A percentile compares a stretch with the other conserved stretches of the same genome.
phyloP scores from a whole-genome alignment of 176 grass and related monocot genomes.

The Ampelocalamus luodianensis region DNA sequence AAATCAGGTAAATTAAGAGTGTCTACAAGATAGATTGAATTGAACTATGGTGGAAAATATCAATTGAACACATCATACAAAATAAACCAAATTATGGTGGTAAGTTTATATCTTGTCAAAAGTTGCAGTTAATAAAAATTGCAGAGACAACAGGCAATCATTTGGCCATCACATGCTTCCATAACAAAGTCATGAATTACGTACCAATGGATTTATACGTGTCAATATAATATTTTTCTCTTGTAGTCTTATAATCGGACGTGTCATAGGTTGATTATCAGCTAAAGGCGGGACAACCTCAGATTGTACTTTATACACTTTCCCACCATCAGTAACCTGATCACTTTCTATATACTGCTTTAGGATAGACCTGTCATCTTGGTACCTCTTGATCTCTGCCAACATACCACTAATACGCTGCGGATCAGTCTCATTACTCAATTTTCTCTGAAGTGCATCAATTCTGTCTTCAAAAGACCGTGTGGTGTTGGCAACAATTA shows the following conservation, averaged over 20 bases:
- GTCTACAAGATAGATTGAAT: neutral
- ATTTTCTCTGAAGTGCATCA: constrained; percentile 90
- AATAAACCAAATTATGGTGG: neutral
- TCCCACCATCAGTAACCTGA: constrained; percentile 80
- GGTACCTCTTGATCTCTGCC: constrained; percentile 91
- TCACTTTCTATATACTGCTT: constrained; percentile 92
- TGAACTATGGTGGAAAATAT: constrained; percentile 32
- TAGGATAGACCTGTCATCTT: constrained; percentile 84
- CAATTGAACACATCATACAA: neutral
- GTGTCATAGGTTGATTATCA: constrained; percentile 82
- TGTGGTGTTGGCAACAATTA: constrained; percentile 85
- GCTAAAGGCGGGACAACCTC: constrained; percentile 80
- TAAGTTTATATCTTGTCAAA: constrained; percentile 1
- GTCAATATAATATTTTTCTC: constrained; percentile 90
- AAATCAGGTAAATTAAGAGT: constrained; percentile 17
- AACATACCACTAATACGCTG: constrained; percentile 78
- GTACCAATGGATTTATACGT: constrained; percentile 68
- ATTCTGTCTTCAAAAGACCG: constrained; percentile 93
- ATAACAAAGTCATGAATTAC: constrained; percentile 30
- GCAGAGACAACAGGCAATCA: neutral
- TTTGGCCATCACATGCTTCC: neutral
- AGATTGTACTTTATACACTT: constrained; percentile 80
- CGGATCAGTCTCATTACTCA: constrained; percentile 79
- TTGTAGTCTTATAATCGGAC: constrained; percentile 88
- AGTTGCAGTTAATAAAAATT: neutral